Conservation (phyloP, 192 early-diverging fungal species). For the Coemansia aciculifera region DNA sequence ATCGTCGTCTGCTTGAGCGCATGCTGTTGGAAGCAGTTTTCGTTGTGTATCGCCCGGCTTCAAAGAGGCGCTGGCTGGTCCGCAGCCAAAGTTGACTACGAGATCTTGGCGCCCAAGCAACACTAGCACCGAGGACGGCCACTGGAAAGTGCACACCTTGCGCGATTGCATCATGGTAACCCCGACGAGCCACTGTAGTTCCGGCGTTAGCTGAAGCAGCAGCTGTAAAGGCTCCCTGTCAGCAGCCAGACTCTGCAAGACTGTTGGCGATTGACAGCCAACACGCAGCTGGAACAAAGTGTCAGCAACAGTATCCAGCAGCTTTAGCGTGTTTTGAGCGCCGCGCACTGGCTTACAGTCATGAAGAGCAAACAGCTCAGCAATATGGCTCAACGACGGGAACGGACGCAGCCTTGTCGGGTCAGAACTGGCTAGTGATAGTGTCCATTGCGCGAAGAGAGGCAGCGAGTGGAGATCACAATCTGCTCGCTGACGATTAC, state of each 20-base stretch:
- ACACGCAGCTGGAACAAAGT: conserved; percentile 23
- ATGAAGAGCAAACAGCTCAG: conserved; percentile 29
- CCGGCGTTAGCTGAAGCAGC: conserved; percentile 23
- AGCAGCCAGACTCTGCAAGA: conserved; percentile 19
- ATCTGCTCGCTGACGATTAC: conserved; percentile 13
- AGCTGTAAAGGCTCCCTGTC: conserved; percentile 8
- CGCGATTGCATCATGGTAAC: conserved; percentile 13
- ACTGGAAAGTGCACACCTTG: conserved; percentile 10
- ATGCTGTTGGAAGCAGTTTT: background rate
- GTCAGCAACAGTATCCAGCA: conserved; percentile 18
- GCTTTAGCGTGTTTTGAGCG: conserved; percentile 11
- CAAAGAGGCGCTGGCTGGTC: background rate
- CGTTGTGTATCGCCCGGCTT: background rate
- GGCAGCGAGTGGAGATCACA: conserved; percentile 17
- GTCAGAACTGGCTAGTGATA: conserved; percentile 1
- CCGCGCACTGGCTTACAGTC: conserved; percentile 32
- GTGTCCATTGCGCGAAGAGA: conserved; percentile 29
- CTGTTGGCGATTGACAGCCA: conserved; percentile 5
- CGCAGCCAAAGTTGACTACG: conserved; percentile 19
- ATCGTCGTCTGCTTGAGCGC: background rate
- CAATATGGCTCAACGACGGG: conserved; percentile 20
- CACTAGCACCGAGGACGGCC: conserved; percentile 31
- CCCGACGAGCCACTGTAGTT: conserved; percentile 37
- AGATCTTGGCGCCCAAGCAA: conserved; percentile 44
- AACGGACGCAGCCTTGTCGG: conserved; percentile 13